A percentile compares a stretch with the other conserved stretches of the same genome.
Conservation (phyloP, 129 eudicot genomes). For the Artemisia annua region DNA sequence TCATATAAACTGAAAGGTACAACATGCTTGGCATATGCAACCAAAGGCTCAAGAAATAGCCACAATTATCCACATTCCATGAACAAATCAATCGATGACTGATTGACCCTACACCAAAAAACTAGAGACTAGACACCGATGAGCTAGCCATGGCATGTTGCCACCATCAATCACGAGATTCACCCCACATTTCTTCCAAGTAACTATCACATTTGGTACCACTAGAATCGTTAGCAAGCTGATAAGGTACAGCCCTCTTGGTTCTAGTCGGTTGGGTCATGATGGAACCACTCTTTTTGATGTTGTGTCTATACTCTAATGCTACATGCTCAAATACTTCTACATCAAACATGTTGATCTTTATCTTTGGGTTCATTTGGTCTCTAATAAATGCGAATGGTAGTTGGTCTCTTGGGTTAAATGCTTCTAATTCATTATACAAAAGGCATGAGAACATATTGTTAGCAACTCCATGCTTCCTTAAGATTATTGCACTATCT, state of each 20-base stretch:
- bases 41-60: too few relatives aligned
- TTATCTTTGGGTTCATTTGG: constrained; percentile 65
- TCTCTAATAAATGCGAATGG: constrained; percentile 90
- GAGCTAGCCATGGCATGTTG: too few relatives aligned
- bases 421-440: constrained; percentile 88
- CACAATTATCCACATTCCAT: too few relatives aligned
- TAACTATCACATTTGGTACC: constrained; percentile 60
- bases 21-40: too few relatives aligned
- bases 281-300: constrained; percentile 38
- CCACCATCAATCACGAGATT: constrained; percentile 31
- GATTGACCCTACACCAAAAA: too few relatives aligned
- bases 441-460: constrained; percentile 81
- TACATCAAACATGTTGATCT: constrained; percentile 83
- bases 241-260: constrained; percentile 46
- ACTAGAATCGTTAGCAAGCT: constrained; percentile 36
- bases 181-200: constrained; percentile 74
- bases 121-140: too few relatives aligned
- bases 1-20: too few relatives aligned
- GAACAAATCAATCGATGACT: too few relatives aligned
- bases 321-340: constrained; percentile 89
- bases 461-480: constrained; percentile 72
- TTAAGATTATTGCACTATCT: constrained; percentile 78
- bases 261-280: constrained; percentile 26
- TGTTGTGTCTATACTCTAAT: constrained; percentile 82
- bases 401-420: constrained; percentile 92